Base-by-base conservation (phyloP, 164 flowering plant genomes). In the Chloranthus sessilifolius region DNA sequence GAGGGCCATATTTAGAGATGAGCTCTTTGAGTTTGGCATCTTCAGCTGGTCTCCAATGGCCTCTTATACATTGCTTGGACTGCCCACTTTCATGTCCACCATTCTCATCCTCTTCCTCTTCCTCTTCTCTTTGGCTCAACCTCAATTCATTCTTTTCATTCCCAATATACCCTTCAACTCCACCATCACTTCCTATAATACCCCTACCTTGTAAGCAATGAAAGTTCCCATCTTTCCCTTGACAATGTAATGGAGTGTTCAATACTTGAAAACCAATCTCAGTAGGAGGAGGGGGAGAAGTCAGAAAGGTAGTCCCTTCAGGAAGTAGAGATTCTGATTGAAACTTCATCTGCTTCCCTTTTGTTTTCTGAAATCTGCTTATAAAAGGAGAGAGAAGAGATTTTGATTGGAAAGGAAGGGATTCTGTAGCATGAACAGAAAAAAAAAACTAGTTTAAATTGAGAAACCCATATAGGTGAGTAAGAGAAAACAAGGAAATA, bases 41-140 rank as follows among this genome's bases (percentile, higher is more conserved):
- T 47, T 56, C 72, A 25, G 64, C 57, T 14, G 64, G 67, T 29
- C 67, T 67, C 72, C 72, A 67, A 46, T 63, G 67, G 23, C 67
- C 67, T 45, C 72, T 48, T n/a, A n/a, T n/a, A 46, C 58, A 60
- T 2, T 43, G 39, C 53, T 39, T 52, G 8, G 52, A 56, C 27
- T 29, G 49, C 41, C 59, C 50, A 29, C 25, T 23, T n/a, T 50
- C 54, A 20, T 8, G 10, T n/a, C 37, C 43, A 12, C 14, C 48
- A 16, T 46, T 29, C 37, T 21, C 28, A 5, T 38, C 43, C 59
- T 43, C 52, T 7, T 26, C 52, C 5, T 35, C 39, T 11, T 33
- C 50, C 4, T 33, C 38, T 15, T 20, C 43, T 39, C 7, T 23
- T 11, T 39, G 36, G 37, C 59, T 30, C 48, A 47, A 21, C 17